Conservation (phyloP, 1,139 yeast species). For the Meyerozyma guilliermondii region DNA sequence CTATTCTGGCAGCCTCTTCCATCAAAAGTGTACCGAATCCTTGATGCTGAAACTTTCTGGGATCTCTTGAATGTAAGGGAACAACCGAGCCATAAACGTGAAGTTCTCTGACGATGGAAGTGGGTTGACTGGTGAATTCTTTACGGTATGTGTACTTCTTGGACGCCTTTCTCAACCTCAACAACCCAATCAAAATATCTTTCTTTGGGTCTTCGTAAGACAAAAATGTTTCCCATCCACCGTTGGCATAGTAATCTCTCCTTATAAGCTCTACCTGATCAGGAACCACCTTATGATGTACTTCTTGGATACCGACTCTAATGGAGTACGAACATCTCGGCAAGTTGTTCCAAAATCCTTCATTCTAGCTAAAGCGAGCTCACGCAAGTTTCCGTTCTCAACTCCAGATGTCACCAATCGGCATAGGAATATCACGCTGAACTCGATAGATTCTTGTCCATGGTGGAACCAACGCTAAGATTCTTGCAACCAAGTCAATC, state of each 20-base stretch:
- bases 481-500: constrained; percentile 91
- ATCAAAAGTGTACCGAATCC: constrained; percentile 95
- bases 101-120: constrained; percentile 90
- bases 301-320: constrained; percentile 97
- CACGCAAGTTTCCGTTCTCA: constrained; percentile 95
- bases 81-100: constrained; percentile 98
- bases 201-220: constrained; percentile 97
- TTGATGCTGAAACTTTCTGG: constrained; percentile 97
- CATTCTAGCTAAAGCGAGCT: constrained; percentile 94
- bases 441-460: constrained; percentile 99
- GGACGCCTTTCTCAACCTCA: constrained; percentile 84
- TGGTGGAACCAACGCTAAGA: constrained; percentile 94
- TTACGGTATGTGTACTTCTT: constrained; percentile 87
- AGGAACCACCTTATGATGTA: constrained; percentile 94
- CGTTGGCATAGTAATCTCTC: constrained; percentile 95
- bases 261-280: constrained; percentile 95
- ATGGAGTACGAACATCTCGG: constrained; percentile 98
- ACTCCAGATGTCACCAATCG: constrained; percentile 96
- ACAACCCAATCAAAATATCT: constrained; percentile 87
- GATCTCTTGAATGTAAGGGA: constrained; percentile 95
- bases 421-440: constrained; percentile 99
- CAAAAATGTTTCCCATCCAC: constrained; percentile 98
- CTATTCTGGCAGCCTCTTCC: constrained; percentile 98
- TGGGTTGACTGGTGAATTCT: constrained; percentile 77
- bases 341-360: constrained; percentile 95